phyloP scores from a whole-genome alignment of 1,139 yeast genomes.

The Candida dubliniensis region DNA sequence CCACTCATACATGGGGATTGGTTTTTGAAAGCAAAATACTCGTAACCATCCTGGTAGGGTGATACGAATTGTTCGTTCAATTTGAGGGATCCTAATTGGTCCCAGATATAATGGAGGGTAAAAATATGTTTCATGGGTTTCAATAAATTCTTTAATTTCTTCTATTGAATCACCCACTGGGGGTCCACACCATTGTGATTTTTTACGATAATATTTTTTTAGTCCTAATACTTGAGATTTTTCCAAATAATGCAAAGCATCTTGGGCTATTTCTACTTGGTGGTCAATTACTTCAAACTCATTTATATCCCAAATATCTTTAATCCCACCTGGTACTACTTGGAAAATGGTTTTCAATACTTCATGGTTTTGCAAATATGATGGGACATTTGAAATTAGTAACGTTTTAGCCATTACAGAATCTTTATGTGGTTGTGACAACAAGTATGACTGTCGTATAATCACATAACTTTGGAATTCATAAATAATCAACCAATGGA shows the following conservation, averaged over 20 bases:
- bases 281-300: conserved; percentile 37
- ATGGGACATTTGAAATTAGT: conserved; percentile 52
- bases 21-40: conserved; percentile 22
- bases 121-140: conserved; percentile 17
- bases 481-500: conserved; percentile 50
- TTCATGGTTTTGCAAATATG: conserved; percentile 26
- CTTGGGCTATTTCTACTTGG: conserved; percentile 30
- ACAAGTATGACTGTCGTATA: conserved; percentile 41
- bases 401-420: conserved; percentile 39
- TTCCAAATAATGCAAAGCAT: conserved; percentile 44
- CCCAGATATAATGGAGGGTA: conserved; percentile 34
- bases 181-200: conserved; percentile 4
- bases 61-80: conserved; percentile 26
- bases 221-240: conserved; percentile 19
- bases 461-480: conserved; percentile 52
- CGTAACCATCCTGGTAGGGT: conserved; percentile 35
- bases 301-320: conserved; percentile 51
- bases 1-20: conserved; percentile 29
- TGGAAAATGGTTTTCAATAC: conserved; percentile 27
- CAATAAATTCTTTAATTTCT: conserved; percentile 5
- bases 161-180: conserved; percentile 1
- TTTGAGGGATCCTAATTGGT: conserved; percentile 21
- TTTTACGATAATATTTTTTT: conserved; percentile 15
- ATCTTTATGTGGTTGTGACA: conserved; percentile 24
- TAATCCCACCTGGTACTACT: conserved; percentile 46